Percentiles rank a stretch among this genome's conserved stretches.
Conservation (phyloP, 768 basidiomycete species). For the Serendipita sp. region DNA sequence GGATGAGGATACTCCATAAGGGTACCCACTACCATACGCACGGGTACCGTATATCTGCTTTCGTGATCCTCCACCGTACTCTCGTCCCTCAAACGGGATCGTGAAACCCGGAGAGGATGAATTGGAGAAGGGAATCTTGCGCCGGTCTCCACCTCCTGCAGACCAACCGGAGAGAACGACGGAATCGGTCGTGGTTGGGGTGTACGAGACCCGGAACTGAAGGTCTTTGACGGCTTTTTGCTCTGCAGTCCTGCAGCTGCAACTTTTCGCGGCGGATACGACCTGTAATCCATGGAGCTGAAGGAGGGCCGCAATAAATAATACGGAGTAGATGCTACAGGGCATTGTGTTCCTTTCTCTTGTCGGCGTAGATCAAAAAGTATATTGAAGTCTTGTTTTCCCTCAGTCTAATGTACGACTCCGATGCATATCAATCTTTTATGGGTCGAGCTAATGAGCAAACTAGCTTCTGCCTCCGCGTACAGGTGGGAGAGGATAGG, state of each 20-base stretch:
- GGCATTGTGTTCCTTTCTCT: too few species aligned
- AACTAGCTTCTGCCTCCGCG: too few species aligned
- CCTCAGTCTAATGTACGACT: too few species aligned
- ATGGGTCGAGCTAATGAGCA: too few species aligned
- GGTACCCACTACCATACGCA: conserved; percentile 7
- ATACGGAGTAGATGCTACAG: too few species aligned
- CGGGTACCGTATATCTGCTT: conserved; percentile 4
- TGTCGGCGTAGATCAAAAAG: too few species aligned
- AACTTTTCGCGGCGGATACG: too few species aligned
- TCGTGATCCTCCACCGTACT: conserved; percentile 5
- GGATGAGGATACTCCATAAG: not conserved
- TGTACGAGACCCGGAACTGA: not conserved
- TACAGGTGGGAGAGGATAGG: too few species aligned
- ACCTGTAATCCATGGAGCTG: too few species aligned
- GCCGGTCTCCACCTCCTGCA: not conserved
- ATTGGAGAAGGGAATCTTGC: not conserved
- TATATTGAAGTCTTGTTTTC: too few species aligned
- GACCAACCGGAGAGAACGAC: not conserved
- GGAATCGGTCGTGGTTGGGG: not conserved
- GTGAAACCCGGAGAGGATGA: not conserved
- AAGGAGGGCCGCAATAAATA: too few species aligned
- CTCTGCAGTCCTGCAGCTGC: not conserved
- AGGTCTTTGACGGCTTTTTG: not conserved
- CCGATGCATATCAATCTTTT: too few species aligned
- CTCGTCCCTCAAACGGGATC: conserved; percentile 4